A percentile compares a stretch with the other conserved stretches of the same genome.
Evolutionary conservation across 345 rosid species (phyloP).

Genomic region (Eucalyptus virginea): DNA sequence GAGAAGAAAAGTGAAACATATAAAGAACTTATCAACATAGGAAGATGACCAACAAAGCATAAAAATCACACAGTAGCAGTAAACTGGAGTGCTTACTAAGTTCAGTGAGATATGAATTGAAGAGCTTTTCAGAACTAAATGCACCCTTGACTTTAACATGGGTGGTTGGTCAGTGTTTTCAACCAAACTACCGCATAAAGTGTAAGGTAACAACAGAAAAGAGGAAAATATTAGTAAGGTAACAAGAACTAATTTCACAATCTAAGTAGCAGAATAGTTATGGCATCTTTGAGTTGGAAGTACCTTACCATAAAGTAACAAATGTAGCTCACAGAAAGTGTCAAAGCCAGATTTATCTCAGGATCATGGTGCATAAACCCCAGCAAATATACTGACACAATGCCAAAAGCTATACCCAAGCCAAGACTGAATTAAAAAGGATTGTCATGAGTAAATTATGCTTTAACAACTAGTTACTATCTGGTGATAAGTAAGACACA

Average conservation of each 20-base stretch:
- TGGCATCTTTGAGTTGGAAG: neutral
- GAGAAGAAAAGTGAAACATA: neutral
- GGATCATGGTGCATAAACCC: constrained; percentile 76
- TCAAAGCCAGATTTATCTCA: constrained; percentile 68
- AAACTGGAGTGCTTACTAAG: neutral
- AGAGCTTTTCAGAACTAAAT: neutral
- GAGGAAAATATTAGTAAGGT: neutral
- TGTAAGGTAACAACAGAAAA: neutral
- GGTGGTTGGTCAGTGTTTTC: neutral
- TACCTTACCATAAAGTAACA: constrained; percentile 63
- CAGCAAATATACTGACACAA: constrained; percentile 78
- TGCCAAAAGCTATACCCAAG: constrained; percentile 75
- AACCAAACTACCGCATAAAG: neutral
- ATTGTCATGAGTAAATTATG: neutral
- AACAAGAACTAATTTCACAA: neutral
- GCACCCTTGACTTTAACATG: neutral
- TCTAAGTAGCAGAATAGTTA: neutral
- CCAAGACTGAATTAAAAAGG: constrained; percentile 36
- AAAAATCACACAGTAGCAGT: neutral
- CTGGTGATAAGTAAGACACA: constrained; percentile 14
- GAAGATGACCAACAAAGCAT: neutral
- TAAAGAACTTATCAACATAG: neutral
- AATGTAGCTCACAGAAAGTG: constrained; percentile 79
- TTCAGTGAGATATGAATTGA: neutral
- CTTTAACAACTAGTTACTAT: neutral